phyloP scores from a whole-genome alignment of 2,329 filamentous ascomycete species.

The Alternaria conjuncta region DNA sequence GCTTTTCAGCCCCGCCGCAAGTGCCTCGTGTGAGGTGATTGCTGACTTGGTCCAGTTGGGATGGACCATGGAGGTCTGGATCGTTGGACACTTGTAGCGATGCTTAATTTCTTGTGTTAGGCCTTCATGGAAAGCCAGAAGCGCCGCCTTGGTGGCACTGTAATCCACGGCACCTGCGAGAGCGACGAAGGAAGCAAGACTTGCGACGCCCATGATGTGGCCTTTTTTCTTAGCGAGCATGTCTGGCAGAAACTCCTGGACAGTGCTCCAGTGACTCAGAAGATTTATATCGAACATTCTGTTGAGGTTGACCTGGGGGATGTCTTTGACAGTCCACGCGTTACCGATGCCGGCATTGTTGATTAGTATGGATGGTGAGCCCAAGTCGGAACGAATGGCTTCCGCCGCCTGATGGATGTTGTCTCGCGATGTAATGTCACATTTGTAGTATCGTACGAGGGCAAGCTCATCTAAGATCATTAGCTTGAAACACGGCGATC shows the following conservation, averaged over 20 bases:
- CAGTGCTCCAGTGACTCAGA: constrained; percentile 46
- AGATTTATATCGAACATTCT: constrained; percentile 45
- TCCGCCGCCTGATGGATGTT: constrained; percentile 37
- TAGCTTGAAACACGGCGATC: constrained; percentile 7
- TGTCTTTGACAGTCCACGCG: constrained; percentile 41
- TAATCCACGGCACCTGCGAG: constrained; percentile 45
- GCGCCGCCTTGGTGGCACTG: constrained; percentile 42
- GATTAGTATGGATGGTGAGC: constrained; percentile 42
- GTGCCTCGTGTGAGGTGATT: constrained; percentile 34
- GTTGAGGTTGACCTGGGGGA: constrained; percentile 30
- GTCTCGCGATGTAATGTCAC: constrained; percentile 42
- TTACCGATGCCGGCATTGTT: constrained; percentile 50
- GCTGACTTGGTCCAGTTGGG: constrained; percentile 53
- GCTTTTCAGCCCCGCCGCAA: constrained; percentile 41
- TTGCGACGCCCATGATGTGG: constrained; percentile 46
- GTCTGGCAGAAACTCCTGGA: constrained; percentile 47
- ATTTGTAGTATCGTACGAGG: constrained; percentile 37
- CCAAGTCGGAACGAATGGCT: constrained; percentile 41
- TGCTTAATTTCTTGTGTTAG: constrained; percentile 51
- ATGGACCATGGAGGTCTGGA: constrained; percentile 53
- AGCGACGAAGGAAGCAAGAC: constrained; percentile 43
- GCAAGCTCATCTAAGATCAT: constrained; percentile 28
- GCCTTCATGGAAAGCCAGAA: constrained; percentile 44
- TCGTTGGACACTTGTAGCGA: constrained; percentile 51
- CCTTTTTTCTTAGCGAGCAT: constrained; percentile 48